These are phyloP conservation scores for Tephrocybe sp. DNA, from an alignment of 768 basidiomycete genomes.

Conservation along the genomic window DNA sequence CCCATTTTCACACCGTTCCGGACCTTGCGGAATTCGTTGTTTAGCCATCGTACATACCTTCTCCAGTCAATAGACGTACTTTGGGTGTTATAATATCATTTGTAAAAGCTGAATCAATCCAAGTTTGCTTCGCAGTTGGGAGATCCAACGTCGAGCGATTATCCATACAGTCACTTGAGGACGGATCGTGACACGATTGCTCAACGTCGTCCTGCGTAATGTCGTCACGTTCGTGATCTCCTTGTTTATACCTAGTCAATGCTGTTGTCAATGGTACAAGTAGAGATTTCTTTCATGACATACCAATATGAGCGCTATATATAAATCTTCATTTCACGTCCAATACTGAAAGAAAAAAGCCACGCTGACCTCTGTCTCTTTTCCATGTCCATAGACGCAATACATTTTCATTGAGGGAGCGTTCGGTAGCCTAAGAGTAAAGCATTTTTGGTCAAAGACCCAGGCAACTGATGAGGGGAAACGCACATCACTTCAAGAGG, in stretches of 20 bases:
- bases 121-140: constrained; percentile 58
- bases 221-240: constrained; percentile 68
- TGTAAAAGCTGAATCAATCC: constrained; percentile 86
- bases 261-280: not conserved
- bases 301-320: constrained; percentile 83
- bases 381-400: constrained; percentile 94
- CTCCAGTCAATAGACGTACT: constrained; percentile 29
- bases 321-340: not conserved
- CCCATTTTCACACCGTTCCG: constrained; percentile 88
- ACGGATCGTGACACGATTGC: constrained; percentile 45
- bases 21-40: constrained; percentile 39
- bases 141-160: constrained; percentile 49
- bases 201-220: constrained; percentile 42
- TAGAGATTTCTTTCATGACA: constrained; percentile 3
- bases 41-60: not conserved
- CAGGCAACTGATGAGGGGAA: not conserved
- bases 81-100: constrained; percentile 60
- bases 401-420: constrained; percentile 93
- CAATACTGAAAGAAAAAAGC: not conserved
- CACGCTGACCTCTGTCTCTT: constrained; percentile 80
- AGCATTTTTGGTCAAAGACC: not conserved
- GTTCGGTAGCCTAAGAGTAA: constrained; percentile 65
- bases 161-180: constrained; percentile 40
- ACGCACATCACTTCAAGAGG: constrained; percentile 75
- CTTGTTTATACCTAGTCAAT: constrained; percentile 76